Base-by-base conservation (phyloP, 306 rosid species). In the Calophaca sinica region DNA sequence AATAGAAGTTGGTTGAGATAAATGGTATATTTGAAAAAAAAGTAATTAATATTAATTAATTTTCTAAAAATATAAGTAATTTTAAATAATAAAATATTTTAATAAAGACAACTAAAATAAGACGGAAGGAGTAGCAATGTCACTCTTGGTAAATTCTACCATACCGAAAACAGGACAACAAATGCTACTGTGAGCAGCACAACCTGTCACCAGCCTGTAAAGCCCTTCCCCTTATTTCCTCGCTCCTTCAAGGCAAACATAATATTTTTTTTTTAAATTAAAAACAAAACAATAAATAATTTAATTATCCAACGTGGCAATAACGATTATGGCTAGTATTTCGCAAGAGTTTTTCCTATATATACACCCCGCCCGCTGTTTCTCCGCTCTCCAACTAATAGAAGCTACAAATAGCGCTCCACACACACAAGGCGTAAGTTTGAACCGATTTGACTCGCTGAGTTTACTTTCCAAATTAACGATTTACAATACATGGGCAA, bases 401-500 rank as follows among this genome's bases (percentile, higher is more conserved):
- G 28, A 36, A 64, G 7, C n/a, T 52, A 62, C 36, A 62, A 0
- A 41, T 74, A 74, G 42, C 79, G 12, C 8, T 0, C 5, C 64
- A 5, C n/a, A 68, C 15, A 13, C 3, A 32, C 36, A 13, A 4
- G 7, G 9, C 3, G 29, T 11, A 10, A 35, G 26, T 48, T 39
- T 32, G 0, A 9, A 42, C 38, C 46, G 5, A 31, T 31, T 57
- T 45, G 48, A 64, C 72, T 63, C 45, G 2, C 48, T 10, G 2
- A 33, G 14, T 65, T 32, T 32, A 59, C 42, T 29, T 29, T 58
- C 38, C 12, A 55, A 28, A 57, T 28, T 9, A 9, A 61, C 6
- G 13, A 60, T 32, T 29, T 0, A 2, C 31, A 11, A 31, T 5
- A 32, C 29, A 80, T 94, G 98, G 98, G 98, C 0, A 91, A 87